Conservation (phyloP, 1,284 basidiomycete species). For the Wallemia mellicola region DNA sequence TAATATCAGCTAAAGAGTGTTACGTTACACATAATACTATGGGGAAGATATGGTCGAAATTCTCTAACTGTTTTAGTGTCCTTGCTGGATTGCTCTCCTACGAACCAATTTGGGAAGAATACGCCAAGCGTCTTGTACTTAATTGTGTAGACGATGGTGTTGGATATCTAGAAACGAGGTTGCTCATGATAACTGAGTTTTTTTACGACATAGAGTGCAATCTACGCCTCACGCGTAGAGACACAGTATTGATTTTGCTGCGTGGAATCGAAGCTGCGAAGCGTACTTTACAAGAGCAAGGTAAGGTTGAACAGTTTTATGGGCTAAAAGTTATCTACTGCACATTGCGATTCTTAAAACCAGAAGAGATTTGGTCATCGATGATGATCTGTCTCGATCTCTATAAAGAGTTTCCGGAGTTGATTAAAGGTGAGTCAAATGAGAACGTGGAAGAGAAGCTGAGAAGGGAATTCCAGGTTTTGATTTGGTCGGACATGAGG, state of each 20-base stretch:
- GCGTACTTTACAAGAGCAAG: constrained; percentile 22
- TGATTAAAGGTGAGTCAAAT: constrained; percentile 27
- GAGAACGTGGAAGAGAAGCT: not conserved
- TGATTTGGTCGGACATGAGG: constrained; percentile 44
- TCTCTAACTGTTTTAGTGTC: constrained; percentile 16
- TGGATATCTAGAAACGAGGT: constrained; percentile 34
- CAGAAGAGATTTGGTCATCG: constrained; percentile 31
- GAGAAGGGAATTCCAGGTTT: constrained; percentile 23
- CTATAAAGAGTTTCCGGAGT: constrained; percentile 39
- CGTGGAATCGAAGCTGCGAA: constrained; percentile 27
- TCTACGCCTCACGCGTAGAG: constrained; percentile 11
- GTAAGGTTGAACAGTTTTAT: constrained; percentile 28
- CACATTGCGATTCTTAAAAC: constrained; percentile 27
- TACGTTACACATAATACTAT: not conserved
- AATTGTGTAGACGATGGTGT: constrained; percentile 39
- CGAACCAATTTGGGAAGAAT: constrained; percentile 26
- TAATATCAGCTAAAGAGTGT: constrained; percentile 1
- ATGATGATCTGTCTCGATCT: constrained; percentile 38
- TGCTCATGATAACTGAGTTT: constrained; percentile 33
- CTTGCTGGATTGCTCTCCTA: constrained; percentile 26
- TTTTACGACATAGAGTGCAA: constrained; percentile 6
- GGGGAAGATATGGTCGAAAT: constrained; percentile 18
- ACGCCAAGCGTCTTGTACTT: constrained; percentile 29
- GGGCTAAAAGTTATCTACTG: constrained; percentile 41
- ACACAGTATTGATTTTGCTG: constrained; percentile 29